Evolutionary conservation across 2,329 filamentous ascomycete species (phyloP), one percentile per base, ranked within the genome.

Genomic region (Aspergillus neoniger): DNA sequence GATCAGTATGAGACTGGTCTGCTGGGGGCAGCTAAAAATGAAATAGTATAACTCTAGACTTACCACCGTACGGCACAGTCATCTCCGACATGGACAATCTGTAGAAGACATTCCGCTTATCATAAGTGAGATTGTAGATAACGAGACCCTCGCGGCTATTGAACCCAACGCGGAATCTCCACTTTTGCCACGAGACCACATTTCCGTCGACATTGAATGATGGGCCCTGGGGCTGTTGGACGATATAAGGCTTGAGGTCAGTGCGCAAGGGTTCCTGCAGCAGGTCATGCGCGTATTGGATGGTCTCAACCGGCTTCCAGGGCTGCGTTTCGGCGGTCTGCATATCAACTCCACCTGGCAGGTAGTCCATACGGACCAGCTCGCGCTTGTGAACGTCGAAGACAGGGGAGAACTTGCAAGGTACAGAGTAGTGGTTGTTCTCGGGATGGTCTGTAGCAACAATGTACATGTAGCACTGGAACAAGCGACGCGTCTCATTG

Each of bases 31-130:
- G 28, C 8, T 10, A 12, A 12, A 12, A 10, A 30, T 4, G 4
- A 12, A 4, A 4, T 10, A 30, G 9, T 12, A 12, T 30, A 30
- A 10, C 28, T 10, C 28, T 10, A 12, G 28, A 63, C 69, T 58
- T 71, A 77, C 76, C 75, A 60, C 74, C 76, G 55, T 77, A 77
- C 2, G 80, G 79, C 39, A 81, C 80, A 57, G 85, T 87, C 85
- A 90, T 90, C 70, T 91, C 88, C 1, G 84, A 87, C 8, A 91
- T 76, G 0, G 86, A 86, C 23, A 91, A 73, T 44, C 88, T 80
- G 74, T 90, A 90, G 75, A 91, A 90, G 1, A 89, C 76, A 61
- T 81, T 85, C 6, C 88, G 82, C 21, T 79, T 77, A 63, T 85
- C 86, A 65, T 89, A 89, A n/a, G 79, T 79, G 38, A 90, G 82